Base-by-base conservation (phyloP, 257 asterid species). In the Lycium barbarum region DNA sequence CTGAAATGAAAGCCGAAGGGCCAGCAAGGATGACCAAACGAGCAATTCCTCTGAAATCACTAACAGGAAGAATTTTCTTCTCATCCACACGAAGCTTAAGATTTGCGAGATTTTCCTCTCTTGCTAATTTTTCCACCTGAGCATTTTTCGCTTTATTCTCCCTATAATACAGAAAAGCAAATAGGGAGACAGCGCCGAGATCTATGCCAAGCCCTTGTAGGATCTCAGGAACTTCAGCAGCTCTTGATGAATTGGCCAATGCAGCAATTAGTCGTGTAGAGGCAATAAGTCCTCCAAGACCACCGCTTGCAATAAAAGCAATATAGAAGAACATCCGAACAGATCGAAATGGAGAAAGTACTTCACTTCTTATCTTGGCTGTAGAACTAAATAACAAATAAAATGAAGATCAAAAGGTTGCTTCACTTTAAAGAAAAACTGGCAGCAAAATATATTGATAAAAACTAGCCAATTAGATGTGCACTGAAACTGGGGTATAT, bases 241-340 rank as follows among this genome's bases (percentile, higher is more conserved):
- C 95, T 86, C 98, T 90, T 45, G 99, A 90, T 72, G 98, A 83
- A 91, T 93, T 94, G 38, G 93, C 85, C 18, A 94, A 87, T 83
- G 98, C 98, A 6, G 92, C 98, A 38, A 93, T 88, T 54, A 96
- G 88, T 83, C 72, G 94, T 61, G 93, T 80, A 73, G 89, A 35
- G 83, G 99, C 94, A 86, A 96, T 93, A 35, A 96, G 86, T 83
- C 96, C 95, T 86, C 99, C 98, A 81, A 96, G 94, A 43, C 92
- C 89, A 71, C 91, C 99, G 59, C 99, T 96, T 15, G 97, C 99
- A 3, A 93, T 79, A 79, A 96, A 96, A 76, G 98, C 97, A 66
- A 94, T 62, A 80, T 96, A 94, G 85, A 96, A 94, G 95, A 96
- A 96, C 99, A 96, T 94, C 79, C 98, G 93, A 81, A 93, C 92